Evolutionary conservation across 441 rosid species (phyloP), one percentile per base, ranked within the genome.

Genomic region (Biscutella laevigata): DNA sequence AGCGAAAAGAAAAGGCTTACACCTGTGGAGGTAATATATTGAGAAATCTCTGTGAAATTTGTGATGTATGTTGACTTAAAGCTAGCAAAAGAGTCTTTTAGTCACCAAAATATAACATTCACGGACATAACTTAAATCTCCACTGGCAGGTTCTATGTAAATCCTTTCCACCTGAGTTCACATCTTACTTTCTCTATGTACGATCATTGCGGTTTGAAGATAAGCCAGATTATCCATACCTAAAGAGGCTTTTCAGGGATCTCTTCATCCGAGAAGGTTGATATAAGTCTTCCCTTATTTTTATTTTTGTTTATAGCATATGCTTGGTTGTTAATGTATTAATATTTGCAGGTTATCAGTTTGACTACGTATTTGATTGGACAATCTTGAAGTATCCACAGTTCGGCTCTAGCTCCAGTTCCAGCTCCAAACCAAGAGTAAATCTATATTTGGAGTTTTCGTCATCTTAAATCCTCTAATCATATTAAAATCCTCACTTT

Each of bases 321-420:
- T 54, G 6, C 7, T n/a, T n/a, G n/a, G n/a, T n/a, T n/a, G n/a
- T n/a, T n/a, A n/a, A n/a, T n/a, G n/a, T n/a, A n/a, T n/a, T n/a
- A n/a, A n/a, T n/a, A n/a, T n/a, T n/a, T n/a, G 70, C 79, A 94
- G 99, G 97, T 50, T 88, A 89, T 76, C 97, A 89, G 71, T 86
- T 94, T 74, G 99, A 94, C 61, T 84, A 81, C 73, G 86, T 89
- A 22, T 91, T 88, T 61, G 95, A 91, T 77, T 92, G 99, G 99
- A 92, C 97, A 53, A 76, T 88, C 35, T 68, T 94, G 81, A 94
- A 94, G 80, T 80, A 86, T 62, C 97, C 99, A 7, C 99, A 86
- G 68, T 66, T 72, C 6, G 73, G 84, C 44, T 35, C 69, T 0
- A 29, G 53, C 34, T 36, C 70, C 19, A 37, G 66, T 19, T 82